Percentiles rank a stretch among this genome's conserved stretches.
Evolutionary conservation across 192 early-diverging fungal species (phyloP).

Genomic region (Gigaspora rosea): DNA sequence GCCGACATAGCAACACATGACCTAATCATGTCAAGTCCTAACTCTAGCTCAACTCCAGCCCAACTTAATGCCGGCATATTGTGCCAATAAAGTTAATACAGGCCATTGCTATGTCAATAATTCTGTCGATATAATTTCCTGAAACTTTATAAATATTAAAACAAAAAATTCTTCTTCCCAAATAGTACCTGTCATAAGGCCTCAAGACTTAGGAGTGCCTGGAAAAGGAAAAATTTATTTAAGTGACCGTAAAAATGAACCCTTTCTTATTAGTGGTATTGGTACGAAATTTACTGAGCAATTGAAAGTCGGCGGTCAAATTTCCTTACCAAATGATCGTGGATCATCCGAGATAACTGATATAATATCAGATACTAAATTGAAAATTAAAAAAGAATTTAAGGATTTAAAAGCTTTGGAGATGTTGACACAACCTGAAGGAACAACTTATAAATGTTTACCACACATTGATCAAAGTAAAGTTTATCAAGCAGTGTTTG

Average conservation of each 20-base stretch:
- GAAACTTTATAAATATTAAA: neutral
- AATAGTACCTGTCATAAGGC: constrained; percentile 86
- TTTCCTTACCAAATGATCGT: constrained; percentile 63
- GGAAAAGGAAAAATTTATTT: constrained; percentile 76
- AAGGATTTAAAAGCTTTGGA: constrained; percentile 69
- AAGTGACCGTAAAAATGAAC: constrained; percentile 62
- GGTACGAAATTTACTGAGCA: constrained; percentile 72
- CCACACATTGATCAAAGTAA: constrained; percentile 90
- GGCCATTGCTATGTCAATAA: too few species aligned
- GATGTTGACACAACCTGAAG: constrained; percentile 58
- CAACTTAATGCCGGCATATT: too few species aligned
- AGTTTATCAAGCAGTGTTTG: constrained; percentile 83
- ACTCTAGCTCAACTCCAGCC: too few species aligned
- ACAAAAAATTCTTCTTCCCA: neutral
- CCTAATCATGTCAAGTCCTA: too few species aligned
- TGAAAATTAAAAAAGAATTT: constrained; percentile 77
- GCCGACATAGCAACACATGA: too few species aligned
- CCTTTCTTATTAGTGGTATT: constrained; percentile 67
- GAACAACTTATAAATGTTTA: constrained; percentile 63
- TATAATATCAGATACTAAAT: constrained; percentile 81
- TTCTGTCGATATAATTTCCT: too few species aligned
- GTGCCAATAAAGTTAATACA: too few species aligned
- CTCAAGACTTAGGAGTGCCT: constrained; percentile 82
- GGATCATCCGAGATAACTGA: constrained; percentile 69
- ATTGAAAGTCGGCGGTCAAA: constrained; percentile 61